Percentiles rank a stretch among this genome's conserved stretches.
These are phyloP conservation scores for Aspergillus puulaauensis DNA, from an alignment of 2,329 filamentous ascomycete genomes.

Conservation along the genomic window DNA sequence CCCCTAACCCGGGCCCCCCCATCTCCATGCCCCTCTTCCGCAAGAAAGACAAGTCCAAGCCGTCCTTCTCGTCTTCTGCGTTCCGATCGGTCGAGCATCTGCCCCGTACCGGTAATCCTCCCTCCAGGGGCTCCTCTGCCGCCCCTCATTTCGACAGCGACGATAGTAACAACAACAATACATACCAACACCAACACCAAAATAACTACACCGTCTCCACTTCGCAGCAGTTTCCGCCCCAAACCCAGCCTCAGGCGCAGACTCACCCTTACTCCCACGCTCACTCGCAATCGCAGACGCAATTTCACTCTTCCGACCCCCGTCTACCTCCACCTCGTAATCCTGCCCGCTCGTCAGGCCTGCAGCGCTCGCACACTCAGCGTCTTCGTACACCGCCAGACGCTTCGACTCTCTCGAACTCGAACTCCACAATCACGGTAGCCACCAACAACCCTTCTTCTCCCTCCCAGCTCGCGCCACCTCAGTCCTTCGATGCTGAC, in stretches of 20 bases:
- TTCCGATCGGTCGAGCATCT: conserved; percentile 19
- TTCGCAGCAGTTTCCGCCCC: conserved; percentile 13
- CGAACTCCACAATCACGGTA: conserved; percentile 16
- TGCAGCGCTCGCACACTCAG: conserved; percentile 11
- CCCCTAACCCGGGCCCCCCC: conserved; percentile 2
- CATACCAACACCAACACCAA: conserved; percentile 1
- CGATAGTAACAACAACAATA: conserved; percentile 2
- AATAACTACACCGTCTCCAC: conserved; percentile 9
- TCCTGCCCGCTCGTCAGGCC: conserved; percentile 4
- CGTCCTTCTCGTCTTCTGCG: conserved; percentile 13
- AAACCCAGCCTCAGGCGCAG: conserved; percentile 9
- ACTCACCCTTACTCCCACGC: conserved; percentile 3
- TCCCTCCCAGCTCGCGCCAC: conserved; percentile 15
- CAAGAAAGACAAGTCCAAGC: conserved; percentile 17
- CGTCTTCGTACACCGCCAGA: conserved; percentile 13
- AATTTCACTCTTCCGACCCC: neutral
- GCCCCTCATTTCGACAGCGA: conserved; percentile 12
- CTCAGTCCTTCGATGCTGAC: conserved; percentile 23
- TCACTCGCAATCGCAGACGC: conserved; percentile 4
- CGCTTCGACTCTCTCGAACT: conserved; percentile 1
- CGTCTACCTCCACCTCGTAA: conserved; percentile 6
- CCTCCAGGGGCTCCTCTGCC: conserved; percentile 1
- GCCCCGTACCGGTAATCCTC: conserved; percentile 6
- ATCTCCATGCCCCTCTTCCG: conserved; percentile 20
- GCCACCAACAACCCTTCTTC: conserved; percentile 13